Conservation (phyloP, 495 filamentous ascomycete genomes). For the Penicillium psychrofluorescens region DNA sequence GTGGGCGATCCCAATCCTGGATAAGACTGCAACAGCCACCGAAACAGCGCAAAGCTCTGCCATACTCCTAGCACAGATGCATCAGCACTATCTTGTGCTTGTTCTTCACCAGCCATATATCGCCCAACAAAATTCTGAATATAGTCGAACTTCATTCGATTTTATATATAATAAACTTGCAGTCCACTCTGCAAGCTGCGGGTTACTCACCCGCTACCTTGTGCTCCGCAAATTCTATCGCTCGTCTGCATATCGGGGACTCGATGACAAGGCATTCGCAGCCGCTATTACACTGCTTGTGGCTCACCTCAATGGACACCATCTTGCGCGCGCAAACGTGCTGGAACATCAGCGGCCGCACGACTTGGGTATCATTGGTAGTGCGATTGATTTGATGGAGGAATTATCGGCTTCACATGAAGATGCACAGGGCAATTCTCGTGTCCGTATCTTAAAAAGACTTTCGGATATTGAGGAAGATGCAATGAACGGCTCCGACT, state of each 20-base stretch:
- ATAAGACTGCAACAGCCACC: conserved; percentile 4
- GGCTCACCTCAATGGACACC: conserved; percentile 31
- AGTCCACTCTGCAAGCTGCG: conserved; percentile 36
- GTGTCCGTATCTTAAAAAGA: background rate
- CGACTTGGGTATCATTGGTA: conserved; percentile 14
- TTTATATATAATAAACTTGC: conserved; percentile 35
- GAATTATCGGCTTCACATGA: conserved; percentile 20
- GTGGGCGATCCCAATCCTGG: conserved; percentile 21
- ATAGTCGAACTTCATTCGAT: conserved; percentile 27
- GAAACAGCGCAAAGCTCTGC: conserved; percentile 11
- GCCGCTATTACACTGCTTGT: conserved; percentile 36
- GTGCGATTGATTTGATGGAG: conserved; percentile 30
- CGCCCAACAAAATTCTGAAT: conserved; percentile 23
- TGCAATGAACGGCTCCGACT: conserved; percentile 7
- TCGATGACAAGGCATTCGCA: conserved; percentile 45
- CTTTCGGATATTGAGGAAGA: conserved; percentile 6
- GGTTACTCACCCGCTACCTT: conserved; percentile 33
- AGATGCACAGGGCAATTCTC: conserved; percentile 15
- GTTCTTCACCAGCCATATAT: conserved; percentile 47
- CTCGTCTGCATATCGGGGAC: conserved; percentile 37
- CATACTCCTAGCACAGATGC: conserved; percentile 35
- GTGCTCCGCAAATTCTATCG: conserved; percentile 24
- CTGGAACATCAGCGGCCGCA: conserved; percentile 27
- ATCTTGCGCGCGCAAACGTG: conserved; percentile 10
- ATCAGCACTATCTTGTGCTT: conserved; percentile 35